These are phyloP conservation scores for Lasiodiplodia theobromae DNA, from an alignment of 2,329 filamentous ascomycete genomes.

Conservation along the genomic window DNA sequence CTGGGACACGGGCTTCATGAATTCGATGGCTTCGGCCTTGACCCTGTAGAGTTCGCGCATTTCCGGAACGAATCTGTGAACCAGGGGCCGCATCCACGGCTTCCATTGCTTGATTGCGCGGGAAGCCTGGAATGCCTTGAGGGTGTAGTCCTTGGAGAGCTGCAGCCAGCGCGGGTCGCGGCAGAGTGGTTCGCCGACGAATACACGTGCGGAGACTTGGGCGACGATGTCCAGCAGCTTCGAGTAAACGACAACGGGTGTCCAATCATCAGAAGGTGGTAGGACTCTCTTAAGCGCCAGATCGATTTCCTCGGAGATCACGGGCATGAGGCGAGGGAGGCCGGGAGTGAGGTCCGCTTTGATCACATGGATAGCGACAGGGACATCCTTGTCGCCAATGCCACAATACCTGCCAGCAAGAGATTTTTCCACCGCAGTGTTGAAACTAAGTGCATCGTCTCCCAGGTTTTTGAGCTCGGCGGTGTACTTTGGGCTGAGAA, in stretches of 20 bases:
- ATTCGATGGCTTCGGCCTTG: constrained; percentile 27
- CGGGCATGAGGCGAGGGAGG: constrained; percentile 41
- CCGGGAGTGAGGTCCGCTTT: constrained; percentile 45
- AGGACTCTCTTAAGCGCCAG: constrained; percentile 38
- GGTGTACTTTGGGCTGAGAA: constrained; percentile 40
- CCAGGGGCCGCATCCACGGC: constrained; percentile 26
- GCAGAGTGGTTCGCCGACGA: constrained; percentile 57
- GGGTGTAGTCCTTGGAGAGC: constrained; percentile 57
- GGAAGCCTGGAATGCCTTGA: constrained; percentile 28
- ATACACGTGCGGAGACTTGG: constrained; percentile 56
- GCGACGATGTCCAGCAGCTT: constrained; percentile 58
- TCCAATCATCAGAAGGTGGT: constrained; percentile 50
- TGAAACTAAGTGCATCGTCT: constrained; percentile 44
- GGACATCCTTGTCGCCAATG: background rate
- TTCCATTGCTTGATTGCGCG: constrained; percentile 27
- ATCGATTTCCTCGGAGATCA: constrained; percentile 42
- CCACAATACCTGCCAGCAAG: constrained; percentile 33
- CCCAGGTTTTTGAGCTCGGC: constrained; percentile 44
- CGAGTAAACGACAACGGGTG: constrained; percentile 40
- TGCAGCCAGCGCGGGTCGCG: constrained; percentile 55
- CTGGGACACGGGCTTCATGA: constrained; percentile 30
- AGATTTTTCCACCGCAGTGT: constrained; percentile 35
- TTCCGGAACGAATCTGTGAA: constrained; percentile 22
- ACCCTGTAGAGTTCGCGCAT: constrained; percentile 28
- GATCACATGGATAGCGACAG: constrained; percentile 36